Percentiles rank a stretch among this genome's conserved stretches.
phyloP scores from a whole-genome alignment of 1,284 basidiomycete species.

The Leccinum subrobustum region DNA sequence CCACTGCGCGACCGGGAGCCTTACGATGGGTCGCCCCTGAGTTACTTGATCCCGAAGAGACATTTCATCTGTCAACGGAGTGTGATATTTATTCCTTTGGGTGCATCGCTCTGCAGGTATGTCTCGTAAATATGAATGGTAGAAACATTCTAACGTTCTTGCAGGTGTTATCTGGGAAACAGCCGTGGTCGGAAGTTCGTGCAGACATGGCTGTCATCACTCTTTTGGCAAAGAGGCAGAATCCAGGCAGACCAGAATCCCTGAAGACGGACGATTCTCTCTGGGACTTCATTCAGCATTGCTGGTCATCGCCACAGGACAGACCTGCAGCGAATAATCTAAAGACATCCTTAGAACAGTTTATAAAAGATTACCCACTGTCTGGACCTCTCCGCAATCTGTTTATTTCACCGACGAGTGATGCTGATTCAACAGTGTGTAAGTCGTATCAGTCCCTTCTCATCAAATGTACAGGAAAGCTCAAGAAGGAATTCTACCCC shows the following conservation, averaged over 20 bases:
- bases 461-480: background rate
- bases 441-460: too few species aligned
- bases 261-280: background rate
- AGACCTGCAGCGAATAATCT: too few species aligned
- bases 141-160: too few species aligned
- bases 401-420: too few species aligned
- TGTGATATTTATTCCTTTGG: constrained; percentile 10
- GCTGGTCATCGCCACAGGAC: too few species aligned
- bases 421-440: too few species aligned
- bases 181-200: constrained; percentile 6
- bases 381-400: too few species aligned
- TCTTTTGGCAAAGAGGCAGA: background rate
- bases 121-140: background rate
- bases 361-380: too few species aligned
- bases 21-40: constrained; percentile 6
- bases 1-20: background rate
- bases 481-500: background rate
- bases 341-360: too few species aligned
- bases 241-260: constrained; percentile 1
- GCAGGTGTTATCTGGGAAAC: constrained; percentile 8
- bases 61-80: background rate
- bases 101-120: background rate
- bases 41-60: background rate
- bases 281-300: too few species aligned
- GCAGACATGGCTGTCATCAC: background rate